These are phyloP conservation scores for Breynia disticha DNA, from an alignment of 441 rosid genomes.

Conservation along the genomic window DNA sequence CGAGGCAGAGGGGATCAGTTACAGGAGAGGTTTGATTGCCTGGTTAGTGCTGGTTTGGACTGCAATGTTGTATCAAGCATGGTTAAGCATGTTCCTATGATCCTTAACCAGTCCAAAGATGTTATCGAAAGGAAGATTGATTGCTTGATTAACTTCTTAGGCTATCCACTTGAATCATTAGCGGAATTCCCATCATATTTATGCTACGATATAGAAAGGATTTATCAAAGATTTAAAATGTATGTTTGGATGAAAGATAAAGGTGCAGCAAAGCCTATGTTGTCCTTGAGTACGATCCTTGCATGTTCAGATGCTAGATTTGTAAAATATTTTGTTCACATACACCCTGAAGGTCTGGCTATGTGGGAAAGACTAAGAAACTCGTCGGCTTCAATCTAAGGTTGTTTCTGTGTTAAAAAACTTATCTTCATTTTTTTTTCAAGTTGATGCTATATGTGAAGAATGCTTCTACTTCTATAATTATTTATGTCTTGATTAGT, in stretches of 20 bases:
- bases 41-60: conserved; percentile 61
- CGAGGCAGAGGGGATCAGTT: conserved; percentile 76
- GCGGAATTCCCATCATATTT: conserved; percentile 58
- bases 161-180: conserved; percentile 43
- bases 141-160: conserved; percentile 37
- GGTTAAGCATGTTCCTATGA: conserved; percentile 50
- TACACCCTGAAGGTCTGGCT: conserved; percentile 63
- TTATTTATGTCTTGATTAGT: too few relatives aligned
- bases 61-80: conserved; percentile 32
- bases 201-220: conserved; percentile 61
- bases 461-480: too few relatives aligned
- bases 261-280: conserved; percentile 45
- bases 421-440: not conserved
- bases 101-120: conserved; percentile 66
- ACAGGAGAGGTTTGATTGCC: conserved; percentile 81
- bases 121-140: conserved; percentile 58
- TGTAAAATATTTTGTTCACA: conserved; percentile 48
- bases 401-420: conserved; percentile 3
- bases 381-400: conserved; percentile 20
- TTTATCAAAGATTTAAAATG: conserved; percentile 56
- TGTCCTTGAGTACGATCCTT: conserved; percentile 58
- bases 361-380: conserved; percentile 57
- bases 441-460: too few relatives aligned
- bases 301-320: conserved; percentile 67
- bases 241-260: conserved; percentile 55